Evolutionary conservation across 495 filamentous ascomycete genomes (phyloP).

Genomic region (Pyrenopolyporus hunteri): DNA sequence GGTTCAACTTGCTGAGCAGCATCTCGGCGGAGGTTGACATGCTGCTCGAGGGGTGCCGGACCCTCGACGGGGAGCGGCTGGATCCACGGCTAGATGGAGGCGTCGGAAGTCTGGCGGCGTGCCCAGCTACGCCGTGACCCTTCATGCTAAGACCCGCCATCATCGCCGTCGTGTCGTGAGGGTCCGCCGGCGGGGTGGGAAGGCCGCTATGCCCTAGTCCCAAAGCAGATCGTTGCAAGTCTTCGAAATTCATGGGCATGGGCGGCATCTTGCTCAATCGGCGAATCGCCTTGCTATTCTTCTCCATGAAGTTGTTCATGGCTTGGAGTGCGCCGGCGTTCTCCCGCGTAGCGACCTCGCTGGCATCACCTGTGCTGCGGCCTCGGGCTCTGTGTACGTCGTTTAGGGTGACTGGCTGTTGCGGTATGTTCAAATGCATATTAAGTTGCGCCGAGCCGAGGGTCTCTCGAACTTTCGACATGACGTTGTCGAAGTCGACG

Average conservation of each 20-base stretch:
- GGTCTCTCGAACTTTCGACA: slow-evolving; percentile 48
- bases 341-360: slow-evolving; percentile 45
- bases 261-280: slow-evolving; percentile 51
- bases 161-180: slow-evolving; percentile 3
- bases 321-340: slow-evolving; percentile 50
- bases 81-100: slow-evolving; percentile 44
- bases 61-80: slow-evolving; percentile 26
- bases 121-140: slow-evolving; percentile 7
- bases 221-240: slow-evolving; percentile 34
- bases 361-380: slow-evolving; percentile 38
- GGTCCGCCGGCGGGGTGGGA: slow-evolving; percentile 37
- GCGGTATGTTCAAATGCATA: slow-evolving; percentile 15
- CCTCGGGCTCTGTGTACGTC: slow-evolving; percentile 47
- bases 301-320: slow-evolving; percentile 54
- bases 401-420: slow-evolving; percentile 44
- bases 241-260: slow-evolving; percentile 44
- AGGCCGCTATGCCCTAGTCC: slow-evolving; percentile 8
- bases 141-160: slow-evolving; percentile 17
- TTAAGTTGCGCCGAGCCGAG: slow-evolving; percentile 35
- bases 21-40: slow-evolving; percentile 31
- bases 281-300: slow-evolving; percentile 54
- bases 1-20: slow-evolving; percentile 35
- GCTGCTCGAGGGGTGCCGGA: slow-evolving; percentile 13
- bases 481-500: slow-evolving; percentile 53
- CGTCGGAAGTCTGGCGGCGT: slow-evolving; percentile 33